Evolutionary conservation across 352 stramenopile genomes (phyloP), one percentile per base, ranked within the genome.

Genomic region (Globisporangium middletonii): DNA sequence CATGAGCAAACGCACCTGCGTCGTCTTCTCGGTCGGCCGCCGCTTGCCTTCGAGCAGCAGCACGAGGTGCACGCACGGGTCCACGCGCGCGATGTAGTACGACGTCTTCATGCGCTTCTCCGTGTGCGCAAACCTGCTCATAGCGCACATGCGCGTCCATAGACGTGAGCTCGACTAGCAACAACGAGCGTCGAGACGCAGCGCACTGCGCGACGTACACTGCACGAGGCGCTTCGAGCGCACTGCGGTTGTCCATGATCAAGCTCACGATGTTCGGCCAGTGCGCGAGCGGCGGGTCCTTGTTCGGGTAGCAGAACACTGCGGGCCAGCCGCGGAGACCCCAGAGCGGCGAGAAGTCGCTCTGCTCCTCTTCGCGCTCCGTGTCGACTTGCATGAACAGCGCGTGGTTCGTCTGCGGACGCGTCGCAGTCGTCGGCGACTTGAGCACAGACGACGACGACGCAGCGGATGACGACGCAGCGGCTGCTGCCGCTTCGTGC

Each of bases 181-280:
- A 23, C 23, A 23, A 23, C 23, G 23, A 23, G 23, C 23, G 23
- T 23, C 23, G 23, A 23, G 23, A 23, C 23, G 23, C 23, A 23
- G 23, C 23, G 23, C 23, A 23, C 23, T 23, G 23, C 23, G 23
- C 33, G 37, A 73, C 75, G 64, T 79, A 88, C 78, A 81, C 71
- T 63, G 74, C 71, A 7, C 57, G 67, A 49, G 75, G 72, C 7
- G 76, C 73, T 51, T 86, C 72, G 54, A 91, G 60, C 48, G 67
- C 69, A 18, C 63, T 60, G 33, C 77, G 75, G 60, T 86, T 90
- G 68, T 95, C 83, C 84, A 90, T 89, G 54, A 95, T 88, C 27
- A 95, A 71, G 60, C 83, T 94, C 51, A 95, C 69, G 16, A 95
- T 75, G 49, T 95, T 95, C 2, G 86, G 86, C 83, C 83, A 95